A percentile compares a stretch with the other conserved stretches of the same genome.
Evolutionary conservation across 2,329 filamentous ascomycete species (phyloP).

Genomic region (Polytolypa hystricis): DNA sequence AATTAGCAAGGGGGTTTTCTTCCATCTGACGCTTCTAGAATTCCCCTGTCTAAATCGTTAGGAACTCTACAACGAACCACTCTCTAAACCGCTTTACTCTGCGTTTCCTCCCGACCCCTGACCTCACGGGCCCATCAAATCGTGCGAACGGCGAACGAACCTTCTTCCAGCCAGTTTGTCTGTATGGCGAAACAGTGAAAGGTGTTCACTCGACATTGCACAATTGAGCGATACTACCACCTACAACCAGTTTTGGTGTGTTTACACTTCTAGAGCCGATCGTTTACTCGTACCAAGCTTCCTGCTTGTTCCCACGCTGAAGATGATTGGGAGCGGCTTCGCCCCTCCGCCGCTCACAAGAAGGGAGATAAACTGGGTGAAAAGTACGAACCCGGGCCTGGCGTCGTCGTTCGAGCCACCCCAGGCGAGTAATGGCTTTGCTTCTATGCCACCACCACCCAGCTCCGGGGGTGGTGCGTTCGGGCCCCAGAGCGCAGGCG

Average conservation of each 20-base stretch:
- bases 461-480: constrained; percentile 23
- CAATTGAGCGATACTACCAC: too few species aligned
- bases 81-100: neutral
- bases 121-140: too few species aligned
- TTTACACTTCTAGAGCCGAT: neutral
- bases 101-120: neutral
- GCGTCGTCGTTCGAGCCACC: neutral
- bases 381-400: neutral
- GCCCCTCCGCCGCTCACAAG: neutral
- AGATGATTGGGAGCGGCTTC: neutral
- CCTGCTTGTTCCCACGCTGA: neutral
- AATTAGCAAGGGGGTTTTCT: too few species aligned
- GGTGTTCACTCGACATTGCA: too few species aligned
- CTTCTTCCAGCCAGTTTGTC: too few species aligned
- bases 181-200: too few species aligned
- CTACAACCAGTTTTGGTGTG: too few species aligned
- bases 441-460: constrained; percentile 21
- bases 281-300: neutral
- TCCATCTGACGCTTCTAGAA: too few species aligned
- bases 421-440: neutral
- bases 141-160: too few species aligned
- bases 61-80: too few species aligned
- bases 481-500: constrained; percentile 40
- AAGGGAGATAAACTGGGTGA: neutral
- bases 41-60: too few species aligned